Evolutionary conservation across 805 yeast species (phyloP).

Genomic region (Metschnikowia kofuensis): DNA sequence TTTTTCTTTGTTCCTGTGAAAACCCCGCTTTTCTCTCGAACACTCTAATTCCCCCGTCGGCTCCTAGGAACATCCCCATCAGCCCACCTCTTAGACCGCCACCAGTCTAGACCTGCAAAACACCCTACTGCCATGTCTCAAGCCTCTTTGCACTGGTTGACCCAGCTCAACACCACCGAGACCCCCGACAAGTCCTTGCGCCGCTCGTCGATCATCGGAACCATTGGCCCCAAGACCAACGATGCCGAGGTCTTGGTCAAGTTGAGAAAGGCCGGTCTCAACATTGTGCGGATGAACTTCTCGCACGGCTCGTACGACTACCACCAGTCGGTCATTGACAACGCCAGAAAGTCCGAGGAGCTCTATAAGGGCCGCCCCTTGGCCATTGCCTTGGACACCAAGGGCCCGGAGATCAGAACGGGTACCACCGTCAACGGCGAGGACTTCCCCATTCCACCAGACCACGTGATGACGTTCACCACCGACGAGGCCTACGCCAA

Average conservation of each 20-base stretch:
- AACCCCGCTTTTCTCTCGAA: neutral
- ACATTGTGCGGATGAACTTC: conserved; percentile 98
- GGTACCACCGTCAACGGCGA: conserved; percentile 81
- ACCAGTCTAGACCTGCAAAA: neutral
- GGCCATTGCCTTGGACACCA: conserved; percentile 97
- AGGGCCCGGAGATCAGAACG: conserved; percentile 99
- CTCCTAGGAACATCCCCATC: too few species aligned
- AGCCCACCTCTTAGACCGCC: neutral
- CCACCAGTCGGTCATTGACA: conserved; percentile 96
- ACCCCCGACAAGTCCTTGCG: conserved; percentile 80
- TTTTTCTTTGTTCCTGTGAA: neutral
- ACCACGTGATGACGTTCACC: conserved; percentile 90
- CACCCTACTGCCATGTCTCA: conserved; percentile 30
- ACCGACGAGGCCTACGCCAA: conserved; percentile 79
- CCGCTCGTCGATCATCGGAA: conserved; percentile 96
- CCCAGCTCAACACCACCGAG: conserved; percentile 66
- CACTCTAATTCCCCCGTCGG: too few species aligned
- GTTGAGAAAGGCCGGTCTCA: conserved; percentile 95
- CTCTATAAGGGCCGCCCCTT: conserved; percentile 92
- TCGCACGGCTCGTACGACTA: conserved; percentile 98
- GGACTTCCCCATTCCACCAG: conserved; percentile 80
- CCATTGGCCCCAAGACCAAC: conserved; percentile 99
- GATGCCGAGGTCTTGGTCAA: conserved; percentile 75
- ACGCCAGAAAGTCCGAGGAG: conserved; percentile 91
- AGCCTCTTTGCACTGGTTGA: conserved; percentile 72